A percentile compares a stretch with the other conserved stretches of the same genome.
Evolutionary conservation across 257 asterid species (phyloP).

Genomic region (Mentha longifolia): DNA sequence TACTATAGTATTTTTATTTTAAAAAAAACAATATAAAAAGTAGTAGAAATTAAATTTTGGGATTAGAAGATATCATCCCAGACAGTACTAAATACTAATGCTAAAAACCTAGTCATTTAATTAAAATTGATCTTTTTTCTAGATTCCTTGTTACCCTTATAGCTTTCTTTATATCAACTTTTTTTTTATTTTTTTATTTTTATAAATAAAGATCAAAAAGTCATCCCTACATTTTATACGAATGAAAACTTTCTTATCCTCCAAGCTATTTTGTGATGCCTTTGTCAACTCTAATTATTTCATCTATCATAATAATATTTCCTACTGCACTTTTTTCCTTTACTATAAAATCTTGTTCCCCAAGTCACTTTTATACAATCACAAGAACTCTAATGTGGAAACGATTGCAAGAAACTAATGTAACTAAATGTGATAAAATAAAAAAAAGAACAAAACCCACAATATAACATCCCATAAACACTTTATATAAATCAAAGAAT

Average conservation of each 20-base stretch:
- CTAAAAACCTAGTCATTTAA: no score
- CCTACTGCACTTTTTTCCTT: background rate
- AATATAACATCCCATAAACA: background rate
- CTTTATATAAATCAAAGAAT: no score
- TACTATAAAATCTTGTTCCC: background rate
- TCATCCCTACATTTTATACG: background rate
- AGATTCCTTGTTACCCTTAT: no score
- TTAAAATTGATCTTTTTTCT: no score
- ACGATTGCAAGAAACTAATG: background rate
- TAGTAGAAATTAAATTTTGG: no score
- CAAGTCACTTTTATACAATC: background rate
- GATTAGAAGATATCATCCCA: no score
- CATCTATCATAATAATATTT: background rate
- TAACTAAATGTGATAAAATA: background rate
- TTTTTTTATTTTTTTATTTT: no score
- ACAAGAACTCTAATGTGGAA: constrained; percentile 2
- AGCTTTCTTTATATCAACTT: no score
- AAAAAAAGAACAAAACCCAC: background rate
- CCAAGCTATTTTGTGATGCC: constrained; percentile 1
- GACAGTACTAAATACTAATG: no score
- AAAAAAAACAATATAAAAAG: no score
- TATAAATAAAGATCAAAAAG: background rate
- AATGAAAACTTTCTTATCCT: background rate
- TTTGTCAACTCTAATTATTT: constrained; percentile 5
- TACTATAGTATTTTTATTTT: no score